A percentile compares a stretch with the other conserved stretches of the same genome.
phyloP scores from a whole-genome alignment of 495 filamentous ascomycete genomes.

The Daldinia loculata region DNA sequence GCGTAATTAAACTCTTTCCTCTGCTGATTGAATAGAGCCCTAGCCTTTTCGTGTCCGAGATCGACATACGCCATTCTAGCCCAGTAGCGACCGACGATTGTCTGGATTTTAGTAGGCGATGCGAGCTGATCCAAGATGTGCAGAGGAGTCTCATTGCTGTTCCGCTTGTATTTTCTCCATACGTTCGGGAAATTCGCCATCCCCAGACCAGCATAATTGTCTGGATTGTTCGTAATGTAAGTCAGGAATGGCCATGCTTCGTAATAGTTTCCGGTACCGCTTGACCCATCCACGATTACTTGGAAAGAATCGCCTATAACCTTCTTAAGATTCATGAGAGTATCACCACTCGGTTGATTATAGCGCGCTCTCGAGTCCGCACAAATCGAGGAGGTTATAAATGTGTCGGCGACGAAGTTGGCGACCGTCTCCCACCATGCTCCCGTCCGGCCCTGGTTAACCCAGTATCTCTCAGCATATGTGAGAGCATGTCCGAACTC shows the following conservation, averaged over 20 bases:
- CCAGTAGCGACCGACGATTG: slow-evolving; percentile 56
- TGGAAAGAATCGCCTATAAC: slow-evolving; percentile 54
- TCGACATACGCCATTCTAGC: slow-evolving; percentile 59
- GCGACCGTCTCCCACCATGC: slow-evolving; percentile 60
- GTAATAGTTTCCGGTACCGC: slow-evolving; percentile 48
- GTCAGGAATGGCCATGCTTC: slow-evolving; percentile 55
- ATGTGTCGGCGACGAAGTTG: slow-evolving; percentile 57
- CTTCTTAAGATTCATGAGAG: slow-evolving; percentile 54
- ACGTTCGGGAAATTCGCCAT: slow-evolving; percentile 48
- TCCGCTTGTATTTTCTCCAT: slow-evolving; percentile 52
- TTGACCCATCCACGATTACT: slow-evolving; percentile 55
- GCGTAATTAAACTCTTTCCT: slow-evolving; percentile 50
- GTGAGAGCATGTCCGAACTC: slow-evolving; percentile 58
- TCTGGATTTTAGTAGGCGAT: slow-evolving; percentile 46
- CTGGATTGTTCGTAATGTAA: slow-evolving; percentile 55
- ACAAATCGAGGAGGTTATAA: slow-evolving; percentile 52
- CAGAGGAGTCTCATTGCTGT: slow-evolving; percentile 57
- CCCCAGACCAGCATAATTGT: slow-evolving; percentile 52
- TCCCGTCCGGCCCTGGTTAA: slow-evolving; percentile 54
- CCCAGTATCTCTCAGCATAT: slow-evolving; percentile 53
- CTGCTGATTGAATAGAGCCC: slow-evolving; percentile 45
- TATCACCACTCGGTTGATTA: slow-evolving; percentile 47
- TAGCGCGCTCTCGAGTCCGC: slow-evolving; percentile 42
- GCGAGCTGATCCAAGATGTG: slow-evolving; percentile 51
- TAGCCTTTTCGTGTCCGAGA: slow-evolving; percentile 52